These are phyloP conservation scores for Diplodia corticola DNA, from an alignment of 2,329 filamentous ascomycete species.

Conservation along the genomic window DNA sequence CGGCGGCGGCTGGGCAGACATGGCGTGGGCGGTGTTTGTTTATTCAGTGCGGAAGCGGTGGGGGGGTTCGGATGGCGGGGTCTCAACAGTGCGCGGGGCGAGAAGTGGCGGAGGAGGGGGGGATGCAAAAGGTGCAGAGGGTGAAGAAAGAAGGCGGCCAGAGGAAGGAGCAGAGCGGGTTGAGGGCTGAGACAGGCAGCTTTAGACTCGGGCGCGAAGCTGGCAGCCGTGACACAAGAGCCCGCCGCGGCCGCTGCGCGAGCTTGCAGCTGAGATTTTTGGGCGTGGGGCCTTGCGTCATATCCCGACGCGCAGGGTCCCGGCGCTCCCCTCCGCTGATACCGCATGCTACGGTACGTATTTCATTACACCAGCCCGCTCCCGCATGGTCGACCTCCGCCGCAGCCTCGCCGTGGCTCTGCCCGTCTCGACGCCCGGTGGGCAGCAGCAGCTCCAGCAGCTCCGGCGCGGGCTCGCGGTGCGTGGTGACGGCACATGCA, in stretches of 20 bases:
- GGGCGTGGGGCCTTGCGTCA: constrained; percentile 11
- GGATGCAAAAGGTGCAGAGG: not conserved
- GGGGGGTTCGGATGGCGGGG: constrained; percentile 2
- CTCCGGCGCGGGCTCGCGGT: not conserved
- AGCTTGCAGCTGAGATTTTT: constrained; percentile 17
- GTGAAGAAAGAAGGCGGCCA: not conserved
- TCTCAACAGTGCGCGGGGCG: not conserved
- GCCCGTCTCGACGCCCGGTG: not conserved
- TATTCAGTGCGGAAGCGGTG: constrained; percentile 4
- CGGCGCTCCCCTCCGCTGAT: not conserved
- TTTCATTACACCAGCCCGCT: not conserved
- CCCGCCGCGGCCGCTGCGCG: constrained; percentile 6
- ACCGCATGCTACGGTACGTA: not conserved
- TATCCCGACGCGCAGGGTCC: not conserved
- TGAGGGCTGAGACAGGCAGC: constrained; percentile 12
- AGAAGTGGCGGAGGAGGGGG: not conserved
- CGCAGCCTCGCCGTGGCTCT: not conserved
- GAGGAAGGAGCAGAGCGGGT: not conserved
- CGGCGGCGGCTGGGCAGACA: constrained; percentile 34
- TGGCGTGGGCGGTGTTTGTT: not conserved
- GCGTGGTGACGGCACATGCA: not conserved
- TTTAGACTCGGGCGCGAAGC: constrained; percentile 14
- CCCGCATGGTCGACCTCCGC: not conserved
- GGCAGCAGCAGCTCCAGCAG: not conserved
- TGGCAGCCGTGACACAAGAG: constrained; percentile 4